Conservation (phyloP, 164 flowering plant species). For the Dillenia turbinata region DNA sequence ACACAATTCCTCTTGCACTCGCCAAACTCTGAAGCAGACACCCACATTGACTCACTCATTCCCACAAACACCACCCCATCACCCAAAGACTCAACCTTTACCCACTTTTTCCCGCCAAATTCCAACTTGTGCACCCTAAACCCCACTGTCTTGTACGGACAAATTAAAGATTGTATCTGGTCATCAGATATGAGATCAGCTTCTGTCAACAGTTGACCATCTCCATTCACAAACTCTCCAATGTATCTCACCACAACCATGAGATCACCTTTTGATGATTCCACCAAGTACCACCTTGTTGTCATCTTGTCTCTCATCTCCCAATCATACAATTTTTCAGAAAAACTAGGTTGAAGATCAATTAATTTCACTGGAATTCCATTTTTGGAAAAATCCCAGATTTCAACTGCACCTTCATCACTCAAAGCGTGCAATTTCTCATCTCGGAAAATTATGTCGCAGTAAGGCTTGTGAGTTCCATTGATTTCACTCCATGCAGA, state of each 20-base stretch:
- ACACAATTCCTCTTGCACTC: conserved; percentile 8
- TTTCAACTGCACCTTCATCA: background rate
- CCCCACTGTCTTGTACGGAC: conserved; percentile 2
- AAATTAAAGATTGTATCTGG: background rate
- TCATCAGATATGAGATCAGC: conserved; percentile 2
- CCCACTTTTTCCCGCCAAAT: background rate
- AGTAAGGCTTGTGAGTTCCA: no score
- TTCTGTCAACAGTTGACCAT: conserved; percentile 5
- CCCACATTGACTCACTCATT: conserved; percentile 1
- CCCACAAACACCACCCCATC: conserved; percentile 14
- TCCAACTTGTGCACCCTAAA: conserved; percentile 2
- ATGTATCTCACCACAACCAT: conserved; percentile 11
- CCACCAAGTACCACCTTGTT: no score
- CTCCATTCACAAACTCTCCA: conserved; percentile 9
- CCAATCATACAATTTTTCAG: no score
- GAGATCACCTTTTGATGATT: no score
- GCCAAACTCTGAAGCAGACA: background rate
- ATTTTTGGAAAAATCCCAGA: no score
- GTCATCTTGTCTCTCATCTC: no score
- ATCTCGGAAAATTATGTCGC: no score
- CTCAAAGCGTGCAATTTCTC: no score
- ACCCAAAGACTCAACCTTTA: conserved; percentile 4
- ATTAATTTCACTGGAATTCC: no score
- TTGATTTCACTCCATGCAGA: no score
- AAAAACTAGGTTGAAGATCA: no score